These are phyloP conservation scores for Narthecium ossifragum DNA, from an alignment of 106 monocot genomes.

Conservation along the genomic window DNA sequence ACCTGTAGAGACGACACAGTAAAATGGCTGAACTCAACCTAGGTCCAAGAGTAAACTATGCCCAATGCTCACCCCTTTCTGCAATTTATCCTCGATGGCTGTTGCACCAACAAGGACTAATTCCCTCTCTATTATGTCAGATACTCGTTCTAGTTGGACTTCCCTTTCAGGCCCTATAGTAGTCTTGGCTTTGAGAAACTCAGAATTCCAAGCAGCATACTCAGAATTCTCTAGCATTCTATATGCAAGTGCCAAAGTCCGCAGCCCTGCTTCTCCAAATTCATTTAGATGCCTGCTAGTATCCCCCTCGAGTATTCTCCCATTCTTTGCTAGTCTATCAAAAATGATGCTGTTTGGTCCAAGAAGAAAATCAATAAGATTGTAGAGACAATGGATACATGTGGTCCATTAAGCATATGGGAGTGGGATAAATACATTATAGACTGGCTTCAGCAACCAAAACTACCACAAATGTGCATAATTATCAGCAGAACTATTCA, in stretches of 20 bases:
- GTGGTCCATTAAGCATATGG: no score
- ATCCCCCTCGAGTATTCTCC: constrained; percentile 33
- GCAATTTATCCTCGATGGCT: constrained; percentile 60
- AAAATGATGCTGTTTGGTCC: constrained; percentile 44
- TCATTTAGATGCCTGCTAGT: constrained; percentile 48
- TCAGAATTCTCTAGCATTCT: constrained; percentile 42
- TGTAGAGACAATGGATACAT: background rate
- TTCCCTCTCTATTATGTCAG: constrained; percentile 47
- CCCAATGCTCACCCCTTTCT: constrained; percentile 40
- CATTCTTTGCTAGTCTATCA: constrained; percentile 35
- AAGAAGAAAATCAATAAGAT: background rate
- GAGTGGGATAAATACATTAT: background rate
- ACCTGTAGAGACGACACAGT: background rate
- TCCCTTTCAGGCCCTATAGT: constrained; percentile 46
- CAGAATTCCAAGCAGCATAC: constrained; percentile 35
- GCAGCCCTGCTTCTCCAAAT: constrained; percentile 53
- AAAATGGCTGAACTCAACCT: background rate
- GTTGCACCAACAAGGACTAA: constrained; percentile 63
- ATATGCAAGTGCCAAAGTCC: constrained; percentile 54
- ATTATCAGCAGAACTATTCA: background rate
- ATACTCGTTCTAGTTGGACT: constrained; percentile 29
- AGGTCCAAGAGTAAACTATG: background rate
- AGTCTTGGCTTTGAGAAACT: constrained; percentile 45
- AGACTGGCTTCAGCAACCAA: no score
- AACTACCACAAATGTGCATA: no score